Percentiles rank a stretch among this genome's conserved stretches.
These are phyloP conservation scores for Lunasporangiospora selenospora DNA, from an alignment of 192 early-diverging fungal genomes.

Conservation along the genomic window DNA sequence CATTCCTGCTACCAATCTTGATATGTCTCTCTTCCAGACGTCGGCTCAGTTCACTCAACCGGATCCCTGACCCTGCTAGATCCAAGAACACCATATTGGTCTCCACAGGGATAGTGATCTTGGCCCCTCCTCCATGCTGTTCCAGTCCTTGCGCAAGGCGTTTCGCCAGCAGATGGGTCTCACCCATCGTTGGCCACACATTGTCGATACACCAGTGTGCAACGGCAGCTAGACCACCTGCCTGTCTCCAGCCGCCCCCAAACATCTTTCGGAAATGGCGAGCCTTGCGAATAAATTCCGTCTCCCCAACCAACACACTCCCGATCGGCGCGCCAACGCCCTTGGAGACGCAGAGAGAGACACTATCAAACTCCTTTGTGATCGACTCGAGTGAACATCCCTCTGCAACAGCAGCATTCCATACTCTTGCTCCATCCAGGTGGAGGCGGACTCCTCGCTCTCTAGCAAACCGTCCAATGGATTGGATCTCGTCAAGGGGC, in stretches of 20 bases:
- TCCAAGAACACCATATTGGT: constrained; percentile 93
- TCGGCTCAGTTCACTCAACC: constrained; percentile 24
- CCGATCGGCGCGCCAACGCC: constrained; percentile 93
- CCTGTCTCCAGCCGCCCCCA: constrained; percentile 95
- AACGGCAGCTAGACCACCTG: constrained; percentile 82
- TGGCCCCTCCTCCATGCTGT: constrained; percentile 58
- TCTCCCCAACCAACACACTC: constrained; percentile 76
- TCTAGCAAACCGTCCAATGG: constrained; percentile 67
- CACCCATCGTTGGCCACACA: constrained; percentile 72
- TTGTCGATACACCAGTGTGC: constrained; percentile 76
- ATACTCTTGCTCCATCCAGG: constrained; percentile 90
- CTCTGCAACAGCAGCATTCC: constrained; percentile 81
- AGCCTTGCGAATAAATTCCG: constrained; percentile 75
- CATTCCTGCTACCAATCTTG: constrained; percentile 53
- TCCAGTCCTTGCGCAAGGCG: constrained; percentile 66
- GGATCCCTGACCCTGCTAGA: constrained; percentile 25
- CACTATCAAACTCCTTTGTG: constrained; percentile 77
- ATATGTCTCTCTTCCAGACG: constrained; percentile 28
- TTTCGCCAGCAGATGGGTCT: constrained; percentile 70
- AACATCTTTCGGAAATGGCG: constrained; percentile 88
- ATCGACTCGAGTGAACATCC: constrained; percentile 73
- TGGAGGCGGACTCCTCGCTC: constrained; percentile 68
- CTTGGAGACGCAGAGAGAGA: constrained; percentile 93
- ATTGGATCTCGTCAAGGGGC: constrained; percentile 74
- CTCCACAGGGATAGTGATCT: constrained; percentile 65